Percentiles rank a stretch among this genome's conserved stretches.
Evolutionary conservation across 495 filamentous ascomycete species (phyloP).

Genomic region (Monascus purpureus): DNA sequence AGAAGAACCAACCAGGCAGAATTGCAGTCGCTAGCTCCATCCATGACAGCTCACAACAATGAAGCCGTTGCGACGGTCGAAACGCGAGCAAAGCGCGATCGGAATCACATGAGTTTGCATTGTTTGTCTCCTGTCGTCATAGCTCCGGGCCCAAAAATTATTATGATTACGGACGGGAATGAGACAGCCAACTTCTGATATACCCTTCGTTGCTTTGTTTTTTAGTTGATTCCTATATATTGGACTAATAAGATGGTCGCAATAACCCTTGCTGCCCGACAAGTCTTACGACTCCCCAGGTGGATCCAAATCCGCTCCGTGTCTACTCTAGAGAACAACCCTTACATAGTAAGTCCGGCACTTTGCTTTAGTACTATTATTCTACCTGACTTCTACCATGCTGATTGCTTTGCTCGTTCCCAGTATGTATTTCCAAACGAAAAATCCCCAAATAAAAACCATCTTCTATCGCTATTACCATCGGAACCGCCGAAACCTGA

Average conservation of each 20-base stretch:
- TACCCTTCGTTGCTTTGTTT: no score
- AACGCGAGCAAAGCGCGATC: no score
- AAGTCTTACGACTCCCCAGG: conserved; percentile 6
- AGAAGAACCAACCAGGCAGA: no score
- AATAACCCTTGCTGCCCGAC: conserved; percentile 9
- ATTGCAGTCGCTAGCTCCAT: no score
- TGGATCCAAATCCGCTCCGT: conserved; percentile 24
- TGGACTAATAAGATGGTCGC: conserved; percentile 14
- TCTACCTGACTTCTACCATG: conserved; percentile 9
- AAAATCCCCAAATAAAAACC: conserved; percentile 17
- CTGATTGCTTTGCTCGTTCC: no score
- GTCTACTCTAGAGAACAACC: conserved; percentile 40
- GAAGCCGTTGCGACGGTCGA: no score
- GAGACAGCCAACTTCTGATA: not conserved
- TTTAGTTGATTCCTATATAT: no score
- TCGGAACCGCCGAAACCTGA: conserved; percentile 51
- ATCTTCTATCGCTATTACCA: conserved; percentile 64
- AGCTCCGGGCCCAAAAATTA: conserved; percentile 4
- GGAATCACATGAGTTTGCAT: conserved; percentile 19
- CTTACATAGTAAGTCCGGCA: conserved; percentile 35
- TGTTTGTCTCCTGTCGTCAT: conserved; percentile 19
- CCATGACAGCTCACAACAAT: no score
- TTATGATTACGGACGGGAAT: not conserved
- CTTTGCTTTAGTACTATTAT: conserved; percentile 1
- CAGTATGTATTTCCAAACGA: conserved; percentile 61